Evolutionary conservation across 495 filamentous ascomycete species (phyloP).

Genomic region (Trichoderma parareesei): DNA sequence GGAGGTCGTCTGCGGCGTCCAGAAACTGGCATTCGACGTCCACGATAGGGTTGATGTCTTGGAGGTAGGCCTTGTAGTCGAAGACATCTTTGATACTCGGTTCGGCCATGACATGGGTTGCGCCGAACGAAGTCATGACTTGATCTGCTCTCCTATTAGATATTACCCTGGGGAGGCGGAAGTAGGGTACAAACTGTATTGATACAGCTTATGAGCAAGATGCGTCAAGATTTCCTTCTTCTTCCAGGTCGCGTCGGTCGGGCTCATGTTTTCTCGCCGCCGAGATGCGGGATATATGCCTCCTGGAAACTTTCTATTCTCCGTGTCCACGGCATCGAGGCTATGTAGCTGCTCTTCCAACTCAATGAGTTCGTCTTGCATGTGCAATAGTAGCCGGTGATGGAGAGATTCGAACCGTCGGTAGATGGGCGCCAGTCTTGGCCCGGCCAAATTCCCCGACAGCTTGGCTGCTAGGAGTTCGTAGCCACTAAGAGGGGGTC

Average conservation of each 20-base stretch:
- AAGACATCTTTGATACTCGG: slow-evolving; percentile 51
- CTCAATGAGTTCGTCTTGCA: slow-evolving; percentile 80
- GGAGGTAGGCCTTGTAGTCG: slow-evolving; percentile 60
- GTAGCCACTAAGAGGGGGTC: slow-evolving; percentile 49
- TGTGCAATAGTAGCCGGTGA: slow-evolving; percentile 73
- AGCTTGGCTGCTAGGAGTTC: slow-evolving; percentile 57
- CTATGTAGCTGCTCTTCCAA: slow-evolving; percentile 67
- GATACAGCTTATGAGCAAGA: slow-evolving; percentile 65
- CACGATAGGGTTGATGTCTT: slow-evolving; percentile 50
- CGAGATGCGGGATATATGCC: slow-evolving; percentile 53
- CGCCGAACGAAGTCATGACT: slow-evolving; percentile 58
- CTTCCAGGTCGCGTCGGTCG: slow-evolving; percentile 63
- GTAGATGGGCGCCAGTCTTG: slow-evolving; percentile 61
- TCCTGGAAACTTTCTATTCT: slow-evolving; percentile 49
- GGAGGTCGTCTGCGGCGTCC: slow-evolving; percentile 54
- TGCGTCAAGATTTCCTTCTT: slow-evolving; percentile 61
- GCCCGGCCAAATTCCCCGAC: slow-evolving; percentile 25
- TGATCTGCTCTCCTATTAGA: slow-evolving; percentile 41
- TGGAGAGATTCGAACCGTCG: slow-evolving; percentile 79
- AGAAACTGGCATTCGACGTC: slow-evolving; percentile 63
- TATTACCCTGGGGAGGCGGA: background rate
- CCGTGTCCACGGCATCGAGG: slow-evolving; percentile 64
- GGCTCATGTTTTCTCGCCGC: slow-evolving; percentile 55
- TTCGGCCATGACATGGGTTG: slow-evolving; percentile 45
- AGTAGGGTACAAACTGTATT: slow-evolving; percentile 64